These are phyloP conservation scores for Acacia concinna DNA, from an alignment of 331 rosid species.

Conservation along the genomic window DNA sequence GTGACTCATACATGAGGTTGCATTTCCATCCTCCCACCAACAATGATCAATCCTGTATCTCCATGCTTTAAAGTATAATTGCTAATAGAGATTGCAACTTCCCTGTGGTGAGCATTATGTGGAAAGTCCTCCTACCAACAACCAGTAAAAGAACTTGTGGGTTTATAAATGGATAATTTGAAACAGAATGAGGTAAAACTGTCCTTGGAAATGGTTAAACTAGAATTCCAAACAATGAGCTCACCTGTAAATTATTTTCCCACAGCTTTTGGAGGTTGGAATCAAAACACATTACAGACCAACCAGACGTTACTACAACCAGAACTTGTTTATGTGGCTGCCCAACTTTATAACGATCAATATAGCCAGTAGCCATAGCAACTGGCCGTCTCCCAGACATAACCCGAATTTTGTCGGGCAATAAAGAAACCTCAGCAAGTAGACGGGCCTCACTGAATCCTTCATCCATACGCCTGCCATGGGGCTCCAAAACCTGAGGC, in stretches of 20 bases:
- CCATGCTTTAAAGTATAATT: slow-evolving; percentile 93
- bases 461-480: slow-evolving; percentile 80
- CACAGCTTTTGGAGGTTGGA: slow-evolving; percentile 88
- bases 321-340: slow-evolving; percentile 76
- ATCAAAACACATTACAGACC: slow-evolving; percentile 99
- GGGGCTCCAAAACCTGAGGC: slow-evolving; percentile 88
- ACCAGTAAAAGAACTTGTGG: slow-evolving; percentile 26
- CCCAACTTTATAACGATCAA: slow-evolving; percentile 69
- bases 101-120: slow-evolving; percentile 95
- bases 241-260: slow-evolving; percentile 92
- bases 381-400: slow-evolving; percentile 89
- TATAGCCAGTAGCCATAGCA: slow-evolving; percentile 91
- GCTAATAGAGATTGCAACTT: slow-evolving; percentile 79
- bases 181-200: slow-evolving; percentile 4
- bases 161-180: neutral
- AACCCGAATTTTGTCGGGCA: slow-evolving; percentile 91
- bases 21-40: slow-evolving; percentile 98
- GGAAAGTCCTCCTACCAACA: slow-evolving; percentile 85
- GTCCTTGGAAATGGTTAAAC: neutral
- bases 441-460: slow-evolving; percentile 90
- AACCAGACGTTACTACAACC: slow-evolving; percentile 92
- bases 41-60: slow-evolving; percentile 87
- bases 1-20: slow-evolving; percentile 78
- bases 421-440: slow-evolving; percentile 69
- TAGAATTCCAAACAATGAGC: slow-evolving; percentile 27